phyloP scores from a whole-genome alignment of 1,284 basidiomycete species.

The Ceratobasidium sp. region DNA sequence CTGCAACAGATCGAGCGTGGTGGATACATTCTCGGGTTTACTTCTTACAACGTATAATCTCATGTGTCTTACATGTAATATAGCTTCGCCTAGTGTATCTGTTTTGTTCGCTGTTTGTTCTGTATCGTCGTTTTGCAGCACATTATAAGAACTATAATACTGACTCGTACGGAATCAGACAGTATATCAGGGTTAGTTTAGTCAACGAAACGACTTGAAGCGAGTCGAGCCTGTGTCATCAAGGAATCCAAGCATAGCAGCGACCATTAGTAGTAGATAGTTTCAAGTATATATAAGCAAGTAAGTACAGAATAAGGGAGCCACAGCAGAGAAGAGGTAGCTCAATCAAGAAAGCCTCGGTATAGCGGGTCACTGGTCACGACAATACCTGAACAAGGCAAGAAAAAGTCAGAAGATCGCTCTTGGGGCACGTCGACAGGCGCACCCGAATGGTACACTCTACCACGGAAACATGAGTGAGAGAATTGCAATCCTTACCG shows the following conservation, averaged over 20 bases:
- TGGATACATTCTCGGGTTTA: constrained; percentile 8
- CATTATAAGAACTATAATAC: no score
- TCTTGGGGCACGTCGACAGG: not conserved
- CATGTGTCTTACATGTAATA: not conserved
- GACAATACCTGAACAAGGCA: constrained; percentile 4
- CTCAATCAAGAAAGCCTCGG: constrained; percentile 1
- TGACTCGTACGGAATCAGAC: no score
- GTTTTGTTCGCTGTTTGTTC: no score
- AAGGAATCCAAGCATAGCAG: not conserved
- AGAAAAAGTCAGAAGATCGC: not conserved
- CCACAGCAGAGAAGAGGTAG: not conserved
- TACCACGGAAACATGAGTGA: constrained; percentile 44
- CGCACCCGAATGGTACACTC: constrained; percentile 18
- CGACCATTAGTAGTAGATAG: not conserved
- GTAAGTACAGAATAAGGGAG: not conserved
- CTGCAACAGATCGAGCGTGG: constrained; percentile 4
- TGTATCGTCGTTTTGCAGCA: no score
- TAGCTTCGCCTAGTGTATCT: not conserved
- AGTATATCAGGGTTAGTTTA: no score
- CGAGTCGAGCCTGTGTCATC: no score
- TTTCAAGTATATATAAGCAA: not conserved
- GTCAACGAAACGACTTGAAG: no score
- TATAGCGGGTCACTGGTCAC: not conserved
- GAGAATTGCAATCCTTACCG: constrained; percentile 68
- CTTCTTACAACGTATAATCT: constrained; percentile 5